These are phyloP conservation scores for Aspergillus brasiliensis DNA, from an alignment of 2,329 filamentous ascomycete genomes.

Conservation along the genomic window DNA sequence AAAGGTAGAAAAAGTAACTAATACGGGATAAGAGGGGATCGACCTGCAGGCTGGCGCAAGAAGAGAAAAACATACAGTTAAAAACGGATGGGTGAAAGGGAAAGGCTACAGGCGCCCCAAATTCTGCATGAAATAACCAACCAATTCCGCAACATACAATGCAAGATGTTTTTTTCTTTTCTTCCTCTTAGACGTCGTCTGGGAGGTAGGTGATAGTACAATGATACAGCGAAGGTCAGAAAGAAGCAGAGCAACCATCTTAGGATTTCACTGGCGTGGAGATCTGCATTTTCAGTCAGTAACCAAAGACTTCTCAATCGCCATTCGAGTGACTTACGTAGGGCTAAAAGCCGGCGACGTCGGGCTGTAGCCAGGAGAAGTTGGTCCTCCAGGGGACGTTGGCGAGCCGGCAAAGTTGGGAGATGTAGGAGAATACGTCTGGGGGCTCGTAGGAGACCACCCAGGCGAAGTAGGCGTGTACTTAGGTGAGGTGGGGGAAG, in stretches of 20 bases:
- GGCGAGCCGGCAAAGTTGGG: conserved; percentile 51
- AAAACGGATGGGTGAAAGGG: conserved; percentile 23
- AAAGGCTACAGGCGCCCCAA: conserved; percentile 30
- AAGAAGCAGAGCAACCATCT: conserved; percentile 22
- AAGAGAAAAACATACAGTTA: conserved; percentile 37
- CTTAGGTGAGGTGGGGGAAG: conserved; percentile 54
- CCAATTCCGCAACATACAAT: conserved; percentile 40
- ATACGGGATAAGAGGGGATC: conserved; percentile 20
- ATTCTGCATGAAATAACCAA: conserved; percentile 42
- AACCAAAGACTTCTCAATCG: background rate
- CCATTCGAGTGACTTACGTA: conserved; percentile 36
- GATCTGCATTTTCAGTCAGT: conserved; percentile 34
- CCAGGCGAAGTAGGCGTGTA: conserved; percentile 60
- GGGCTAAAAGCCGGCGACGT: conserved; percentile 48
- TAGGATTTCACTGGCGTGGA: conserved; percentile 42
- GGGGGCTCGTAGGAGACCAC: conserved; percentile 51
- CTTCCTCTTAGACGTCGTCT: conserved; percentile 22
- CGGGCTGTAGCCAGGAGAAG: conserved; percentile 47
- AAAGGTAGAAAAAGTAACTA: conserved; percentile 16
- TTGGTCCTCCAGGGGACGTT: conserved; percentile 44
- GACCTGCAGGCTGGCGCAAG: conserved; percentile 22
- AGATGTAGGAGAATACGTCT: conserved; percentile 54
- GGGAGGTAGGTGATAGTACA: conserved; percentile 42
- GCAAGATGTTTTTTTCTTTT: conserved; percentile 41
- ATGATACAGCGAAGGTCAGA: conserved; percentile 31